A percentile compares a stretch with the other conserved stretches of the same genome.
Evolutionary conservation across 352 stramenopile species (phyloP).

Genomic region (Phytophthora sansomeana): DNA sequence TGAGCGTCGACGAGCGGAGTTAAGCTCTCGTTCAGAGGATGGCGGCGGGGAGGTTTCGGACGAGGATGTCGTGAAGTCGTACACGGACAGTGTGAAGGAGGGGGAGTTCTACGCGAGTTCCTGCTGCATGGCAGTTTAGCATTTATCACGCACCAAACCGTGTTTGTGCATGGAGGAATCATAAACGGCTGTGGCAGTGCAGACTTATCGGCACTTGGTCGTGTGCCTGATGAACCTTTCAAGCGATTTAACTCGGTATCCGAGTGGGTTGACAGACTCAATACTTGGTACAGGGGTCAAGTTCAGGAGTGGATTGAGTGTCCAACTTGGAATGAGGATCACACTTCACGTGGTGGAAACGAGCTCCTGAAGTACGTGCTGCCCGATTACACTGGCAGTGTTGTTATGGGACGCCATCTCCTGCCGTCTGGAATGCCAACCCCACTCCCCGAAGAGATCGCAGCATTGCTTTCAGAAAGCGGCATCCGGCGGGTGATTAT

Average conservation of each 20-base stretch:
- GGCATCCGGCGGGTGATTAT: conserved; percentile 89
- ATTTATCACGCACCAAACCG: conserved; percentile 81
- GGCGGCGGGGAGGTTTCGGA: conserved; percentile 53
- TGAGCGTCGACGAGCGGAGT: conserved; percentile 84
- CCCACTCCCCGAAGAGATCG: conserved; percentile 50
- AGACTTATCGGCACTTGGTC: conserved; percentile 66
- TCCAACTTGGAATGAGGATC: conserved; percentile 80
- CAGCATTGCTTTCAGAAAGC: conserved; percentile 62
- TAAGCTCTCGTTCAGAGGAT: conserved; percentile 41
- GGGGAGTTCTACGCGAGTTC: conserved; percentile 90
- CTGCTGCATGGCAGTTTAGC: conserved; percentile 82
- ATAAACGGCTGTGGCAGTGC: conserved; percentile 51
- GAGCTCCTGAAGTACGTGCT: conserved; percentile 80
- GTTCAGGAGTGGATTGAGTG: conserved; percentile 80
- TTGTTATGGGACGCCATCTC: conserved; percentile 80
- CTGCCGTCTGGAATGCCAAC: conserved; percentile 82
- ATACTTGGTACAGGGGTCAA: conserved; percentile 81
- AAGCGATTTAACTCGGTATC: conserved; percentile 42
- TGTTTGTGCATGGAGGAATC: conserved; percentile 95
- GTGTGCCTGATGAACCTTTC: conserved; percentile 63
- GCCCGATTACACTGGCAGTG: conserved; percentile 61
- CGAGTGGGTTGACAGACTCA: conserved; percentile 82
- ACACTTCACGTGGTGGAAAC: conserved; percentile 61
- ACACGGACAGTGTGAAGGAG: conserved; percentile 68
- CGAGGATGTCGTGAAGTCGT: conserved; percentile 85